phyloP scores from a whole-genome alignment of 257 asterid species.

The Salvia rosmarinus region DNA sequence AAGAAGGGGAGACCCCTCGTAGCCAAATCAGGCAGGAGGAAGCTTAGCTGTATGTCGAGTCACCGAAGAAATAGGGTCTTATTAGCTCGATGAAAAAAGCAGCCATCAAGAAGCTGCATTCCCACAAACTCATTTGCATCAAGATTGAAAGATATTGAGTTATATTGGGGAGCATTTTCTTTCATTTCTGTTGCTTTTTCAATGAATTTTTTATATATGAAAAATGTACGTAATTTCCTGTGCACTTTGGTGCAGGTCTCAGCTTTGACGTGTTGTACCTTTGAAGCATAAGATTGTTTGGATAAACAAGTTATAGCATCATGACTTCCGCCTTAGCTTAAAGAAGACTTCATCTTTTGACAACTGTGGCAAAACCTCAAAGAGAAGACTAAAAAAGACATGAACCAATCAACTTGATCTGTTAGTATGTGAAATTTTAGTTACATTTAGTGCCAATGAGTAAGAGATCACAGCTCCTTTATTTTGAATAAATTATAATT shows the following conservation, averaged over 20 bases:
- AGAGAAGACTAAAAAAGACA: background rate
- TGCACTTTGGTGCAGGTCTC: background rate
- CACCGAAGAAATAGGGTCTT: background rate
- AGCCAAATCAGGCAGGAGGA: no score
- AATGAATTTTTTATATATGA: background rate
- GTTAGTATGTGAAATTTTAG: background rate
- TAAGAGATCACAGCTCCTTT: no score
- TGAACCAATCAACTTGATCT: background rate
- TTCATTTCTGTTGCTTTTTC: background rate
- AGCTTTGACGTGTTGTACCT: background rate
- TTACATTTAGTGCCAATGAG: no score
- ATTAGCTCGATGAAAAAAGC: slow-evolving; percentile 41
- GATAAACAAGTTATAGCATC: background rate
- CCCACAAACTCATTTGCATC: slow-evolving; percentile 20
- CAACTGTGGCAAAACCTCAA: background rate
- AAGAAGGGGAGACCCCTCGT: no score
- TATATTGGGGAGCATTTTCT: slow-evolving; percentile 30
- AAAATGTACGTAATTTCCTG: background rate
- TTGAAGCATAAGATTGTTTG: background rate
- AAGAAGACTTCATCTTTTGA: background rate
- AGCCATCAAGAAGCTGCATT: slow-evolving; percentile 50
- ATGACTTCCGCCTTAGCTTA: background rate
- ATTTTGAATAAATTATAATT: no score
- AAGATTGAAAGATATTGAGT: slow-evolving; percentile 25
- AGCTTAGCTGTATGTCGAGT: no score